Evolutionary conservation across 2,329 filamentous ascomycete species (phyloP).

Genomic region (Capronia americana): DNA sequence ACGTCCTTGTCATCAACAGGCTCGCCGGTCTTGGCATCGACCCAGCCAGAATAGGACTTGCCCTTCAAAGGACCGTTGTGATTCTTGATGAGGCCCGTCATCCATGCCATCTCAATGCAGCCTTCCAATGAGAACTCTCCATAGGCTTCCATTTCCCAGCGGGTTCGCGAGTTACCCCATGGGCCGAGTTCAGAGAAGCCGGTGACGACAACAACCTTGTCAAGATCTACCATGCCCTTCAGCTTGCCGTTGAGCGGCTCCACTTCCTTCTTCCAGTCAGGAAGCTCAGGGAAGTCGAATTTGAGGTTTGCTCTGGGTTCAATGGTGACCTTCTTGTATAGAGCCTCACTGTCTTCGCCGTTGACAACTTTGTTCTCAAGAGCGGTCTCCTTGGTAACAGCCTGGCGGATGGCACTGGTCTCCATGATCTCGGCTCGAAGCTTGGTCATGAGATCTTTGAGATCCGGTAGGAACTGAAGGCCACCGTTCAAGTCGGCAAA

Average conservation of each 20-base stretch:
- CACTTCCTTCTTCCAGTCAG: conserved; percentile 89
- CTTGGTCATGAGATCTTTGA: conserved; percentile 92
- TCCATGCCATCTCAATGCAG: conserved; percentile 99
- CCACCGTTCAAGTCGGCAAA: conserved; percentile 98
- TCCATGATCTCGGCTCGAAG: conserved; percentile 94
- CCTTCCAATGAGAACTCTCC: conserved; percentile 97
- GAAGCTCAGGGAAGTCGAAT: conserved; percentile 89
- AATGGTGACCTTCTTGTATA: conserved; percentile 93
- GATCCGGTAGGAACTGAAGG: conserved; percentile 93
- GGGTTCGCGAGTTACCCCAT: conserved; percentile 97
- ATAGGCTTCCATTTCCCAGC: conserved; percentile 99
- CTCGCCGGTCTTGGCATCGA: conserved; percentile 91
- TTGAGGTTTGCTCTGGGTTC: conserved; percentile 97
- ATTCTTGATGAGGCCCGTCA: conserved; percentile 99
- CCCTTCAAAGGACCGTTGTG: conserved; percentile 96
- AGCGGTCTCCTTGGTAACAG: conserved; percentile 92
- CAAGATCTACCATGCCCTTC: conserved; percentile 97
- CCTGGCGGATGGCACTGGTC: conserved; percentile 89
- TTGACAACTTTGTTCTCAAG: conserved; percentile 98
- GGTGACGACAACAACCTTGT: conserved; percentile 96
- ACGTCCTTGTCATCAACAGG: conserved; percentile 98
- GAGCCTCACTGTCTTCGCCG: conserved; percentile 85
- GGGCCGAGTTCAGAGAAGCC: conserved; percentile 97
- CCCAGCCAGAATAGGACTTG: conserved; percentile 93
- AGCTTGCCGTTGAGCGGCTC: conserved; percentile 86